Base-by-base conservation (phyloP, 2,329 filamentous ascomycete genomes). In the Pestalotiopsis sp. region DNA sequence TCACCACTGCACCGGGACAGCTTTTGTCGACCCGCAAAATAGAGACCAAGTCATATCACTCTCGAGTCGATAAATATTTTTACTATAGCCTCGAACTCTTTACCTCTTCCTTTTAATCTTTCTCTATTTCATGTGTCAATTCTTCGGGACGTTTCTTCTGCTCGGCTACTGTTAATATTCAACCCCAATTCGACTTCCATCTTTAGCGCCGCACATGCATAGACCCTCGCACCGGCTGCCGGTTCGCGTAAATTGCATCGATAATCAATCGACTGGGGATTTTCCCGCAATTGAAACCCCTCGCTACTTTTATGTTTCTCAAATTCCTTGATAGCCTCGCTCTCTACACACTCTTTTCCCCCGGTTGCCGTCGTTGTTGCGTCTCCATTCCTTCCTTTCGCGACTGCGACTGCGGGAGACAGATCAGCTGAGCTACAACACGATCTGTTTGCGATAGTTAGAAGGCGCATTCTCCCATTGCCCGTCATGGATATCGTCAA, bases 401-500 rank as follows among this genome's bases (percentile, higher is more conserved):
- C 17, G 11, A 27, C 36, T 39, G n/a, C 38, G 11, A 27, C 36
- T 39, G n/a, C 38, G 59, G 5, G 38, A 9, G 14, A 12, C 59
- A 6, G 17, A 17, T 49, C 14, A 4, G 1, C 41, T n/a, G 41
- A 49, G 41, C 41, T 17, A 49, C 41, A n/a, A 14, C 41, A n/a
- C n/a, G 2, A n/a, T 49, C 41, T 49, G 14, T 13, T 14, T 4
- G 14, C 13, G 13, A n/a, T 6, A 52, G 45, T 7, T n/a, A 23
- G 20, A 52, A 9, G 20, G 7, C 45, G 20, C 20, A 59, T 14
- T 13, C 36, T 41, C 9, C 36, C 2, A n/a, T 20, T 20, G 27
- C 27, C 23, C 41, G 52, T 36, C 65, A 98, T 98, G 95, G 95
- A 98, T 86, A 90, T 98, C 82, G 90, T 96, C 61, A 91, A 98